These are phyloP conservation scores for Candida peoriensis DNA, from an alignment of 805 yeast species.

Conservation along the genomic window DNA sequence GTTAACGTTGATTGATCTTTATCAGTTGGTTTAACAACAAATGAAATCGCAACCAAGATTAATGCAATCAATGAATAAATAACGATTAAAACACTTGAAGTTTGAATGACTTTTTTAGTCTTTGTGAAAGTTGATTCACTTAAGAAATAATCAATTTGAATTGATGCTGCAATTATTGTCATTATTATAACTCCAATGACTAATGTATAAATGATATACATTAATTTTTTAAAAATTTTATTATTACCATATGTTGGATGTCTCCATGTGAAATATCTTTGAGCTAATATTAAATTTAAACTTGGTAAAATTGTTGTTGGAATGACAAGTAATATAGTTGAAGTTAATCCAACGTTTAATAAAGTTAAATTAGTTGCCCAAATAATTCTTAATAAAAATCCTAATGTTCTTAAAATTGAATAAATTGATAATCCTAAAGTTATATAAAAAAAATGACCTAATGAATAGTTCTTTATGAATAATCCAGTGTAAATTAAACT, in stretches of 20 bases:
- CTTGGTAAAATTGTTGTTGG: conserved; percentile 57
- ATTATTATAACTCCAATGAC: conserved; percentile 55
- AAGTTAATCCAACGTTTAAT: conserved; percentile 46
- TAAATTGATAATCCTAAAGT: conserved; percentile 51
- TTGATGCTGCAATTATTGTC: conserved; percentile 60
- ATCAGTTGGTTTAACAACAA: conserved; percentile 48
- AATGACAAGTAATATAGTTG: conserved; percentile 51
- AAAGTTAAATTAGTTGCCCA: conserved; percentile 51
- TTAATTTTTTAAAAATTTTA: conserved; percentile 40
- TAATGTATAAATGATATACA: conserved; percentile 46
- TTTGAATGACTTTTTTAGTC: conserved; percentile 52
- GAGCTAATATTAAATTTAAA: conserved; percentile 61
- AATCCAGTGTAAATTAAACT: conserved; percentile 39
- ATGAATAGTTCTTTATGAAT: conserved; percentile 40
- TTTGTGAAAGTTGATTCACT: conserved; percentile 38
- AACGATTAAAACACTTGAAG: conserved; percentile 41
- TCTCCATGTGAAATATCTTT: conserved; percentile 71
- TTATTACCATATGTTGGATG: conserved; percentile 66
- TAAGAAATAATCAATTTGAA: conserved; percentile 55
- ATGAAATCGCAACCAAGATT: conserved; percentile 46
- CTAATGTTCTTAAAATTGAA: conserved; percentile 48
- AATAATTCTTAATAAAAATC: conserved; percentile 51
- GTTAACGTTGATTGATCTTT: conserved; percentile 47
- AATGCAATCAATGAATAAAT: conserved; percentile 54
- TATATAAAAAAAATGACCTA: conserved; percentile 58